Percentiles rank a stretch among this genome's conserved stretches.
These are phyloP conservation scores for Vickermania ingenoplastis DNA, from an alignment of 208 protist genomes.

Conservation along the genomic window DNA sequence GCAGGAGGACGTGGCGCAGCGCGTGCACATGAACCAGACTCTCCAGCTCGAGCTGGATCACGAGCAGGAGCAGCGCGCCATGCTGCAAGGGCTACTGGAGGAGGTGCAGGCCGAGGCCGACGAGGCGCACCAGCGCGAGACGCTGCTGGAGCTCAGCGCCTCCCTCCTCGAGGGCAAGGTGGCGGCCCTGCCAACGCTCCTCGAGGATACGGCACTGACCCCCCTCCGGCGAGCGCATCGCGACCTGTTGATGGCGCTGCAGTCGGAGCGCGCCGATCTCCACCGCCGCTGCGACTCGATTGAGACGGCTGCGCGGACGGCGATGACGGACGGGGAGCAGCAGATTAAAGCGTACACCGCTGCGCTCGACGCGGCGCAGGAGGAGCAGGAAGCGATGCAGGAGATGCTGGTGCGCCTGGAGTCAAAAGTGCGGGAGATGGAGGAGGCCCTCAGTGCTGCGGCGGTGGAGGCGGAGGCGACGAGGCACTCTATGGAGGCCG, in stretches of 20 bases:
- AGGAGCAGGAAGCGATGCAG: constrained; percentile 24
- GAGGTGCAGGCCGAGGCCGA: constrained; percentile 31
- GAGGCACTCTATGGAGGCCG: constrained; percentile 17
- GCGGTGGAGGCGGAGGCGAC: constrained; percentile 17
- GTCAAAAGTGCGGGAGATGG: constrained; percentile 17
- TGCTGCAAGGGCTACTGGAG: constrained; percentile 24
- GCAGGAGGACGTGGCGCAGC: background rate
- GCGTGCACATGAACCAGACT: background rate
- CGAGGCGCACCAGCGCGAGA: background rate
- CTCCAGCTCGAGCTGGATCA: background rate
- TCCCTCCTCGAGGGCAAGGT: background rate
- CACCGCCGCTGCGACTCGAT: constrained; percentile 36
- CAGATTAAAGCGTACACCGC: constrained; percentile 27
- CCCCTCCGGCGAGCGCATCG: constrained; percentile 30
- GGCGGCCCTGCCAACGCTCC: background rate
- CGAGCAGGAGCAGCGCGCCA: constrained; percentile 21
- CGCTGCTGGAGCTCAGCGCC: background rate
- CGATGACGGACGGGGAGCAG: constrained; percentile 23
- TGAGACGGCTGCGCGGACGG: constrained; percentile 26
- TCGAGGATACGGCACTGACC: constrained; percentile 3
- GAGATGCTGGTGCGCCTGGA: constrained; percentile 29
- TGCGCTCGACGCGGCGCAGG: constrained; percentile 24
- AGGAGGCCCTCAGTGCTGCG: constrained; percentile 13
- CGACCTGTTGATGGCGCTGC: constrained; percentile 14
- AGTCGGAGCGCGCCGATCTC: constrained; percentile 19